phyloP scores from a whole-genome alignment of 306 rosid species.

The Glycine soja region DNA sequence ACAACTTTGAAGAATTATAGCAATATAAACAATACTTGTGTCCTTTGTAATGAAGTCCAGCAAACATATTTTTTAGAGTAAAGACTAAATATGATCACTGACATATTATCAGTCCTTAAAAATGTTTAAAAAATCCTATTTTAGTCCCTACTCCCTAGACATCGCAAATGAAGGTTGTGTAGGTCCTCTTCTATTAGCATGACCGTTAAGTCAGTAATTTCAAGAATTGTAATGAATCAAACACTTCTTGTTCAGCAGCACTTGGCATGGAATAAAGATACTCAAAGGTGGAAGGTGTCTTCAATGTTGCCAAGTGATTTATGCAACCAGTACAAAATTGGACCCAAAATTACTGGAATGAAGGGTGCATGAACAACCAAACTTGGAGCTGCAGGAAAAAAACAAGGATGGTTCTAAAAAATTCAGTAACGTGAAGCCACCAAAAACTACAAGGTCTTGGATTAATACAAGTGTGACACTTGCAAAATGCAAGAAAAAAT shows the following conservation, averaged over 20 bases:
- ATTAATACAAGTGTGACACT: too few relatives aligned
- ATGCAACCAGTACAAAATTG: slow-evolving; percentile 59
- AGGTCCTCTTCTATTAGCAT: background rate
- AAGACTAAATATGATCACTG: background rate
- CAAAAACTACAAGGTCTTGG: too few relatives aligned
- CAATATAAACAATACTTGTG: background rate
- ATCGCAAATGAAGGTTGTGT: background rate
- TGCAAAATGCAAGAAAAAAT: too few relatives aligned
- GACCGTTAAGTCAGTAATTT: slow-evolving; percentile 29
- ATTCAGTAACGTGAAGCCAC: too few relatives aligned
- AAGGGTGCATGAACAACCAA: too few relatives aligned
- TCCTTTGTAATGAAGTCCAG: background rate
- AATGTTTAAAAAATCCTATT: background rate
- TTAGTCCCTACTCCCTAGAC: background rate
- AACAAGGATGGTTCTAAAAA: too few relatives aligned
- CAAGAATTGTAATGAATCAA: slow-evolving; percentile 52
- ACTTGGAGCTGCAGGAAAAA: too few relatives aligned
- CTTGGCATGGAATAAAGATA: slow-evolving; percentile 41
- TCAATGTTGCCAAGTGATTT: slow-evolving; percentile 43
- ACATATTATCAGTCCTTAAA: background rate
- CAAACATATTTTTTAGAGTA: background rate
- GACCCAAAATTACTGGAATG: too few relatives aligned
- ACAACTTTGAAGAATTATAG: background rate
- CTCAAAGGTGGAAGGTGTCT: slow-evolving; percentile 39
- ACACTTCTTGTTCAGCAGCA: background rate